Percentiles rank a stretch among this genome's conserved stretches.
phyloP scores from a whole-genome alignment of 805 yeast genomes.

The Cyberlindnera bimundalis region DNA sequence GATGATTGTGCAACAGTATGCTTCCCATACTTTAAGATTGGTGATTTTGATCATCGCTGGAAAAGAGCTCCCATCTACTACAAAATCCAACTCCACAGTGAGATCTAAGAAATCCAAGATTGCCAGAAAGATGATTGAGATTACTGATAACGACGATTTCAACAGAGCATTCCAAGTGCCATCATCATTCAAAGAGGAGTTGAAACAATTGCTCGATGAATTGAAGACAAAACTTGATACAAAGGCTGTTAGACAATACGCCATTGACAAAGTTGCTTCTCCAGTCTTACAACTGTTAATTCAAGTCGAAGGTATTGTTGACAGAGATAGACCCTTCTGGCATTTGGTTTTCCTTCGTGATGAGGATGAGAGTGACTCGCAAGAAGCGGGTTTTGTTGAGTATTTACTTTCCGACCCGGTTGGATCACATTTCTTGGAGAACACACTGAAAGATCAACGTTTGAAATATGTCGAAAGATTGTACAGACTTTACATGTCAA shows the following conservation, averaged over 20 bases:
- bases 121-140: slow-evolving; percentile 91
- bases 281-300: slow-evolving; percentile 81
- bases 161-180: slow-evolving; percentile 68
- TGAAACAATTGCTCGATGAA: slow-evolving; percentile 45
- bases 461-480: slow-evolving; percentile 67
- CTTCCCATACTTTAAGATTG: slow-evolving; percentile 82
- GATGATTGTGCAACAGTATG: slow-evolving; percentile 74
- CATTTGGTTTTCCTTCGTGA: slow-evolving; percentile 54
- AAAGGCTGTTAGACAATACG: slow-evolving; percentile 61
- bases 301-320: slow-evolving; percentile 77
- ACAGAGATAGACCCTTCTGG: slow-evolving; percentile 70
- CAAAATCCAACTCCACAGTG: slow-evolving; percentile 63
- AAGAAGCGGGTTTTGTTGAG: slow-evolving; percentile 80
- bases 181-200: slow-evolving; percentile 56
- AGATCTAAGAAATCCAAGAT: slow-evolving; percentile 81
- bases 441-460: slow-evolving; percentile 62
- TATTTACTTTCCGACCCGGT: slow-evolving; percentile 79
- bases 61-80: slow-evolving; percentile 69
- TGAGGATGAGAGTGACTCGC: slow-evolving; percentile 46
- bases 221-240: slow-evolving; percentile 37
- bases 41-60: slow-evolving; percentile 72
- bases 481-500: slow-evolving; percentile 67
- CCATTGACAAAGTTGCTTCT: slow-evolving; percentile 78
- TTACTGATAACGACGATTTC: slow-evolving; percentile 73
- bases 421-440: slow-evolving; percentile 91